Percentiles rank a stretch among this genome's conserved stretches.
Evolutionary conservation across 805 yeast species (phyloP).

Genomic region (Pichia heedii): DNA sequence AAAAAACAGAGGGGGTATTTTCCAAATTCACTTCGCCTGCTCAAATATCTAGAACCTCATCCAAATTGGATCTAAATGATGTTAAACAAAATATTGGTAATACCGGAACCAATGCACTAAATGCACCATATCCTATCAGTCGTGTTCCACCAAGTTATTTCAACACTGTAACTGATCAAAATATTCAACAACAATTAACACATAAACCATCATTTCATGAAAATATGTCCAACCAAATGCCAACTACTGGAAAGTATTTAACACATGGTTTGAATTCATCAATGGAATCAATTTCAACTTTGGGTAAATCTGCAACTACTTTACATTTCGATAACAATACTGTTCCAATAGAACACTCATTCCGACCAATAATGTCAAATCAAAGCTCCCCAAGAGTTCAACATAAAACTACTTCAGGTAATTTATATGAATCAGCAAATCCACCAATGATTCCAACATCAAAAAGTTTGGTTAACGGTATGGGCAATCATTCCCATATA

Average conservation of each 20-base stretch:
- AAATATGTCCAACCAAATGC: neutral
- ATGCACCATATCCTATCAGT: neutral
- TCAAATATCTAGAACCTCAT: constrained; percentile 48
- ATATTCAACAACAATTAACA: neutral
- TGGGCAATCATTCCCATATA: neutral
- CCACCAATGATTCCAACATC: too few species aligned
- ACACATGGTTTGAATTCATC: neutral
- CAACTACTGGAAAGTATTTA: neutral
- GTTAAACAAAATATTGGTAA: neutral
- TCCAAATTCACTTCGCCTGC: constrained; percentile 55
- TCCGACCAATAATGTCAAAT: too few species aligned
- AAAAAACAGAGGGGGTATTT: constrained; percentile 46
- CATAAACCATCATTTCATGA: neutral
- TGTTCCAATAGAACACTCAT: neutral
- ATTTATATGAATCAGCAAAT: too few species aligned
- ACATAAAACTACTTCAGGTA: neutral
- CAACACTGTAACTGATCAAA: neutral
- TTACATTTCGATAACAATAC: neutral
- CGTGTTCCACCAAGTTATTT: neutral
- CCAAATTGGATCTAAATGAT: constrained; percentile 28
- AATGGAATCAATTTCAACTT: neutral
- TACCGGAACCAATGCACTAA: neutral
- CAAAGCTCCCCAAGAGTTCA: neutral
- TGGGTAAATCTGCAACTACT: neutral
- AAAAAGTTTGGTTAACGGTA: too few species aligned